phyloP scores from a whole-genome alignment of 768 basidiomycete genomes.

The Inosperma sp. region DNA sequence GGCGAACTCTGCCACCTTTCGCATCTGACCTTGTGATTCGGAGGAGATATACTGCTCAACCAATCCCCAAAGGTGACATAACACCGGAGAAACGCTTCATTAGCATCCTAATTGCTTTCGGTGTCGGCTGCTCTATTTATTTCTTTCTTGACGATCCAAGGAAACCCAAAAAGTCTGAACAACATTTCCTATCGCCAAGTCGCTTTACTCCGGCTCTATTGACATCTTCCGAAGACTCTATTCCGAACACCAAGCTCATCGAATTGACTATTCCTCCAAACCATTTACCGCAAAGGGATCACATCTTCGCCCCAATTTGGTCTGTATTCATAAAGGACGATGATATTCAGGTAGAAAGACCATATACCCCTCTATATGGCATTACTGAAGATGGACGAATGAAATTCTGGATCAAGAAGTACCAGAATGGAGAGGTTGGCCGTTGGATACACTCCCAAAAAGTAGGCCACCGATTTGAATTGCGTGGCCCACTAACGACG shows the following conservation, averaged over 20 bases:
- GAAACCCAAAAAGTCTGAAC: background rate
- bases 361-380: constrained; percentile 78
- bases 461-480: constrained; percentile 63
- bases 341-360: constrained; percentile 83
- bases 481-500: constrained; percentile 71
- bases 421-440: constrained; percentile 74
- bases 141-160: constrained; percentile 47
- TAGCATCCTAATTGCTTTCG: constrained; percentile 35
- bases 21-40: too few species aligned
- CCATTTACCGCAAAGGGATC: constrained; percentile 27
- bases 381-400: constrained; percentile 63
- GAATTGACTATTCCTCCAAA: constrained; percentile 52
- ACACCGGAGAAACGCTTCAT: constrained; percentile 13
- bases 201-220: constrained; percentile 61
- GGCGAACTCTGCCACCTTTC: too few species aligned
- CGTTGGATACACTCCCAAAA: constrained; percentile 74
- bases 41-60: background rate
- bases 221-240: constrained; percentile 46
- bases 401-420: constrained; percentile 78
- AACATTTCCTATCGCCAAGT: constrained; percentile 34
- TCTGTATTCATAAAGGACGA: constrained; percentile 81
- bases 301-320: constrained; percentile 50
- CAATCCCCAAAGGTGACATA: constrained; percentile 1
- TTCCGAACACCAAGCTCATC: constrained; percentile 59
- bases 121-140: constrained; percentile 43